A percentile compares a stretch with the other conserved stretches of the same genome.
These are phyloP conservation scores for Bidens hawaiensis DNA, from an alignment of 140 eudicot species.

Conservation along the genomic window DNA sequence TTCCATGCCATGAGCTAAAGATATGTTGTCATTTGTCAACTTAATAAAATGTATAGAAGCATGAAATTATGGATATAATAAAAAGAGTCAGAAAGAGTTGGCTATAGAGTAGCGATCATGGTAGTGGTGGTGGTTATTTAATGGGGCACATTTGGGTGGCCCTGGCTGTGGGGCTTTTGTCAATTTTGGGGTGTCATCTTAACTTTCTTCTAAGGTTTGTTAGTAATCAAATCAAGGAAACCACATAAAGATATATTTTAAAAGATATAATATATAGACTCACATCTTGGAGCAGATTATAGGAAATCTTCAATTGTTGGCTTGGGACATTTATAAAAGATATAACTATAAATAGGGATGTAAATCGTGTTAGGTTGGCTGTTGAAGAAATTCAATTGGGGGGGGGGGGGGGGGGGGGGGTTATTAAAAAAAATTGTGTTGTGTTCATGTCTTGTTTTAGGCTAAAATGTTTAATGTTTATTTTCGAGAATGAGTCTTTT, in stretches of 20 bases:
- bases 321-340: neutral
- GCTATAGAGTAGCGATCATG: constrained; percentile 19
- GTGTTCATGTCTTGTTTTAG: too few relatives aligned
- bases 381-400: too few relatives aligned
- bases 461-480: too few relatives aligned
- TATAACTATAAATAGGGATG: too few relatives aligned
- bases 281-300: too few relatives aligned
- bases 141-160: constrained; percentile 27
- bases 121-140: constrained; percentile 18
- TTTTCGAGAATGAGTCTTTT: too few relatives aligned
- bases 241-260: neutral
- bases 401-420: too few relatives aligned
- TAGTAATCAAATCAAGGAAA: constrained; percentile 16
- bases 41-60: constrained; percentile 13
- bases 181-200: constrained; percentile 25
- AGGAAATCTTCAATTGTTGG: neutral
- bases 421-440: too few relatives aligned
- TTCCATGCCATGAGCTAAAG: constrained; percentile 12
- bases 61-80: neutral
- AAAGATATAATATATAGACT: neutral
- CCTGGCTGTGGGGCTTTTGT: constrained; percentile 9
- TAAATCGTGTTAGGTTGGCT: too few relatives aligned
- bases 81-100: constrained; percentile 29
- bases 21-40: constrained; percentile 19
- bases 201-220: constrained; percentile 10